Conservation (phyloP, 306 rosid genomes). For the Trichosanthes truncata region DNA sequence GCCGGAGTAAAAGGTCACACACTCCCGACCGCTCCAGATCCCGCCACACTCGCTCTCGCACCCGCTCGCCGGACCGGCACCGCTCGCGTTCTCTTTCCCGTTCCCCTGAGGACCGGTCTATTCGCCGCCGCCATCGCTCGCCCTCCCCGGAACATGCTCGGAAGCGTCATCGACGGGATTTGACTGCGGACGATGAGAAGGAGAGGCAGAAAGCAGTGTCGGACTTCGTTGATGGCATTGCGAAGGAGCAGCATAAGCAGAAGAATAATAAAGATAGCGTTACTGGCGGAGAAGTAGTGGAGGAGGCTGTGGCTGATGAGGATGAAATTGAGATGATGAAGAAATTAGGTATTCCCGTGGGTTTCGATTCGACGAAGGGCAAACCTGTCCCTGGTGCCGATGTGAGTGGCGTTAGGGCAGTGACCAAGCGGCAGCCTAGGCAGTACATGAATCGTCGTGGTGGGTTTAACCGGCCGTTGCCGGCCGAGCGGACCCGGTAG, state of each 20-base stretch:
- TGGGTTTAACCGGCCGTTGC: conserved; percentile 95
- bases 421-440: conserved; percentile 83
- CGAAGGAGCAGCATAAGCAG: conserved; percentile 50
- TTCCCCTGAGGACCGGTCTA: conserved; percentile 51
- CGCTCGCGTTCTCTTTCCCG: conserved; percentile 50
- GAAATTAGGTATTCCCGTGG: conserved; percentile 76
- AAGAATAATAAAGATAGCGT: conserved; percentile 21
- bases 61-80: conserved; percentile 57
- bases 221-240: conserved; percentile 74
- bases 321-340: conserved; percentile 96
- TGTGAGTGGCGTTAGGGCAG: conserved; percentile 73
- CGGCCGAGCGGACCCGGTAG: conserved; percentile 84
- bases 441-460: conserved; percentile 99
- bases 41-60: conserved; percentile 58
- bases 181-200: conserved; percentile 41
- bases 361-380: conserved; percentile 88
- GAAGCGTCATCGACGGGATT: conserved; percentile 65
- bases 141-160: conserved; percentile 62
- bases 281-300: conserved; percentile 21
- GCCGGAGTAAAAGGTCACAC: conserved; percentile 61
- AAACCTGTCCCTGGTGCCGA: conserved; percentile 86
- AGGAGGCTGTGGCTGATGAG: conserved; percentile 31
- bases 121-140: conserved; percentile 59
- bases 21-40: conserved; percentile 60
- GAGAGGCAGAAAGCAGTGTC: conserved; percentile 61